Conservation (phyloP, 495 filamentous ascomycete species). For the Penicillium fimorum region DNA sequence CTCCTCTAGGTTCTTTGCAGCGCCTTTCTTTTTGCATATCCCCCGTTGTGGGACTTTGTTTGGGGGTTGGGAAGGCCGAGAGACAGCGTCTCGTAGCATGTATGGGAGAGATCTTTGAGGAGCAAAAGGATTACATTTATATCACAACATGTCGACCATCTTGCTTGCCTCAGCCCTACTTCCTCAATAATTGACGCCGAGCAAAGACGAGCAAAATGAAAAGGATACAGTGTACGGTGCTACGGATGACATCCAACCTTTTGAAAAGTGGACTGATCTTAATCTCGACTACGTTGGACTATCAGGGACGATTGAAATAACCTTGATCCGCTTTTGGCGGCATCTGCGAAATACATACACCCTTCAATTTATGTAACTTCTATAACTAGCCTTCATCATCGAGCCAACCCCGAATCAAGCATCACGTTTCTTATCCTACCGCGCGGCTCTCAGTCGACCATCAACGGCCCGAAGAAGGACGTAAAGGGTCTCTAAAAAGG, state of each 20-base stretch:
- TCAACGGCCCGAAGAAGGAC: constrained; percentile 27
- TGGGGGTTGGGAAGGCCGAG: not conserved
- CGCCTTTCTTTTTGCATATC: not conserved
- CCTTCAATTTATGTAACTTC: not conserved
- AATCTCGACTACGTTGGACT: not conserved
- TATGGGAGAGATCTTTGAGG: not conserved
- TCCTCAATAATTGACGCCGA: not conserved
- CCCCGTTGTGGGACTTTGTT: not conserved
- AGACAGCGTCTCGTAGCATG: not conserved
- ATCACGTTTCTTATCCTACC: not conserved
- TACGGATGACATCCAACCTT: not conserved
- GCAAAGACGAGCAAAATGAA: not conserved
- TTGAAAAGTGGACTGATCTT: not conserved
- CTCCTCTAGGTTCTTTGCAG: not conserved
- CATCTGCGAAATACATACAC: not conserved
- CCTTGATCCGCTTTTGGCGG: not conserved
- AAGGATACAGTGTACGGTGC: not conserved
- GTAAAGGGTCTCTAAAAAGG: constrained; percentile 49
- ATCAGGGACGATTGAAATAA: not conserved
- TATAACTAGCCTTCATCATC: not conserved
- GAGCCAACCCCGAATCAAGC: not conserved
- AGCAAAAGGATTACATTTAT: not conserved
- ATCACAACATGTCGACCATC: not conserved
- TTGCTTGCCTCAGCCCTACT: not conserved
- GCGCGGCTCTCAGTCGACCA: constrained; percentile 20